Evolutionary conservation across 2,329 filamentous ascomycete species (phyloP), one percentile per base, ranked within the genome.

Genomic region (Fusarium anguioides): DNA sequence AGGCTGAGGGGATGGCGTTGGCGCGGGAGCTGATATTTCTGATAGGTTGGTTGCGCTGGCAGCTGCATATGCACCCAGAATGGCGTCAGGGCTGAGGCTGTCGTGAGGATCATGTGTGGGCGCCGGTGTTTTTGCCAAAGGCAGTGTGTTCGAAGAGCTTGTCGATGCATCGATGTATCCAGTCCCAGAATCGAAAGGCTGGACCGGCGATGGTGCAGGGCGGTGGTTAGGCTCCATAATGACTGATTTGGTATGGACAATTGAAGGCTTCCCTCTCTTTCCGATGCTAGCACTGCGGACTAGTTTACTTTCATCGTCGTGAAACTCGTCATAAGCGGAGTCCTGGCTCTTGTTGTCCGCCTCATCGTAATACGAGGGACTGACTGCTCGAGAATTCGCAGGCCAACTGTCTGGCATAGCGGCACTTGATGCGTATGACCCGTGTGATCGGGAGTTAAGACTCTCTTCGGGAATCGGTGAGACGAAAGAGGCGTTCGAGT

Each of bases 381-480:
- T 86, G 29, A 74, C 74, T 14, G 75, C 75, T 4, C 81, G 81
- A 1, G 84, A 85, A 14, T 57, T 75, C 6, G 82, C 85, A 6
- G 82, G 86, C 86, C 90, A 93, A 68, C 82, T 88, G 20, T 88
- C 86, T 2, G 91, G 91, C 75, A 93, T 91, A 1, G 87, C 90
- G 33, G 88, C 86, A 69, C 90, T 93, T 4, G 91, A 93, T 21
- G 87, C 91, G 72, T 87, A 90, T 0, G 91, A 93, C 26, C 83
- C 82, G 73, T 87, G 85, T 1, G 88, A 87, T 52, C 83, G 80
- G 5, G 83, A 80, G 23, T 84, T 81, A 0, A 86, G 83, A 64
- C 84, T 86, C 74, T 94, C 91, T 75, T 94, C 91, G 1, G 89
- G 89, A 51, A 94, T 94, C 1, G 91, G 91, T 1, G 91, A 91